Conservation (phyloP, 2,329 filamentous ascomycete species). For the Penicillium sclerotiorum region DNA sequence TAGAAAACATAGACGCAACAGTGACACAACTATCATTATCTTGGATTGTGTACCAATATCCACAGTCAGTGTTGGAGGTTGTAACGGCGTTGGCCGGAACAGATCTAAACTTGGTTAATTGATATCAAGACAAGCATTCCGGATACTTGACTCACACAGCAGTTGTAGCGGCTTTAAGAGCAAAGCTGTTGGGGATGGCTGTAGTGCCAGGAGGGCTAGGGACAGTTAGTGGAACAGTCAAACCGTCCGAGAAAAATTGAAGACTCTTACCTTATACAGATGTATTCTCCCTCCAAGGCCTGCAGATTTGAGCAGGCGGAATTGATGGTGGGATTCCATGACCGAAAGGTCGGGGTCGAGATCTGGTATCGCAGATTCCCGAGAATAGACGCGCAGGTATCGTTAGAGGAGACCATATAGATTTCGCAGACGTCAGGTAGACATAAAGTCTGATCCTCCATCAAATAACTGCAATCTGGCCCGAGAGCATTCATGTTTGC, state of each 20-base stretch:
- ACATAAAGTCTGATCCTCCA: neutral
- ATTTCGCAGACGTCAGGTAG: slow-evolving; percentile 1
- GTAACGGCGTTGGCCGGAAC: slow-evolving; percentile 1
- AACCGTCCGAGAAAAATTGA: too few relatives aligned
- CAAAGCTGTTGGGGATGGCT: neutral
- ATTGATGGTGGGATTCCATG: slow-evolving; percentile 5
- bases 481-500: neutral
- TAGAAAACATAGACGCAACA: neutral
- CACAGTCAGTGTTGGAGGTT: slow-evolving; percentile 1
- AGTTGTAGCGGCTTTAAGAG: neutral
- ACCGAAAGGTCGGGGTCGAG: neutral
- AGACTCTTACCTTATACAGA: too few relatives aligned
- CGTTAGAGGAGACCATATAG: neutral
- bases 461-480: neutral
- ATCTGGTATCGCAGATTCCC: neutral
- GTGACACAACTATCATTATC: neutral
- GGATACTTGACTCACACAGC: slow-evolving; percentile 4
- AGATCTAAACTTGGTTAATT: neutral
- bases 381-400: neutral
- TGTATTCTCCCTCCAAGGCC: neutral
- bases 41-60: slow-evolving; percentile 1
- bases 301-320: neutral
- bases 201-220: slow-evolving; percentile 1
- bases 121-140: too few relatives aligned
- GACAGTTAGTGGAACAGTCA: too few relatives aligned